A percentile compares a stretch with the other conserved stretches of the same genome.
Conservation (phyloP, 78 protist species). For the Planoprotostelium fungivorum region DNA sequence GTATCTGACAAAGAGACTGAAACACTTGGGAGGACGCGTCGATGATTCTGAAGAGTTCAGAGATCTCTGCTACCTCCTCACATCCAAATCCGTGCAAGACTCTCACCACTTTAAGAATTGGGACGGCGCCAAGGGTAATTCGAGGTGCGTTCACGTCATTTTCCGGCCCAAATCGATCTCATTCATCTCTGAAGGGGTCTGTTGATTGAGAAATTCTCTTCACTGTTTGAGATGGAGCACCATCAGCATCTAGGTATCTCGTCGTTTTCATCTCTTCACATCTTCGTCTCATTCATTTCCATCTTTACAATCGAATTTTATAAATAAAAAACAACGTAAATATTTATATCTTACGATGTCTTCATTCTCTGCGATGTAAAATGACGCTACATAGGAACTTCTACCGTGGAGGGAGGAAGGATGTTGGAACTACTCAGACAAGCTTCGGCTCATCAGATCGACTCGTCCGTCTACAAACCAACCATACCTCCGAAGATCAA, state of each 20-base stretch:
- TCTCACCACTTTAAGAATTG: constrained; percentile 33
- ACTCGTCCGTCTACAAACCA: neutral
- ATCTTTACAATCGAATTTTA: too few species aligned
- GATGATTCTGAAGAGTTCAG: constrained; percentile 59
- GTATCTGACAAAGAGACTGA: constrained; percentile 59
- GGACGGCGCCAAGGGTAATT: constrained; percentile 51
- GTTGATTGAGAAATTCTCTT: constrained; percentile 31
- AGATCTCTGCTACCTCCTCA: constrained; percentile 75
- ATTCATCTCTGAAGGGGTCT: constrained; percentile 19
- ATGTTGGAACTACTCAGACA: neutral
- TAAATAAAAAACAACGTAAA: too few species aligned
- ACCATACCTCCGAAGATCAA: neutral
- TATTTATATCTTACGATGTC: too few species aligned
- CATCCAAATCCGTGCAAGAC: constrained; percentile 64
- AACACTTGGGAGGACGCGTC: constrained; percentile 68
- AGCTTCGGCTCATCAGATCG: neutral
- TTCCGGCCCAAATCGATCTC: too few species aligned
- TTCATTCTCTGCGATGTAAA: too few species aligned
- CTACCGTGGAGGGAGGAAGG: neutral
- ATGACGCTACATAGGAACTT: neutral
- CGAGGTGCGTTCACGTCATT: neutral
- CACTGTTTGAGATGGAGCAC: constrained; percentile 34
- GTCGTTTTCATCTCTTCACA: neutral
- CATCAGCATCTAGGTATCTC: neutral
- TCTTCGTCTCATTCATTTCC: too few species aligned